Base-by-base conservation (phyloP, 2,329 filamentous ascomycete species). In the Penicillium sp. region DNA sequence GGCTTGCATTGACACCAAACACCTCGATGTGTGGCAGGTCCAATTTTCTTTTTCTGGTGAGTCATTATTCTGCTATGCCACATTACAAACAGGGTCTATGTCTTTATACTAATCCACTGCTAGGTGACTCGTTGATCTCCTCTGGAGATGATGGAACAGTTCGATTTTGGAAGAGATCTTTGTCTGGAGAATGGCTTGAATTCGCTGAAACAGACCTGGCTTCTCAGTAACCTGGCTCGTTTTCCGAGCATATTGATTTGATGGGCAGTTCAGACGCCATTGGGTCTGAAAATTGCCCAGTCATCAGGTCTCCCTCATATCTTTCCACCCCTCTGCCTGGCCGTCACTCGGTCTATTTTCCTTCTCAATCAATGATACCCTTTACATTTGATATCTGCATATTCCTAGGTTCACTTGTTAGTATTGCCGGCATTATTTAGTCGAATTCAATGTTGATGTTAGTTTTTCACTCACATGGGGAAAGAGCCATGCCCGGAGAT, bases 11-110 rank as follows among this genome's bases (percentile, higher is more conserved):
- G 72, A 76, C 46, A 76, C 71, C 58, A 72, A 70, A 44, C 74
- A 76, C 61, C 61, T 75, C n/a, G 74, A 76, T 60, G 73, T 76
- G 29, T 76, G 74, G 74, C 73, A 76, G 54, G 72, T 76, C 7
- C 70, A 75, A 39, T 76, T 76, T 51, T 76, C 74, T 3, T 73
- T 72, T 56, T 68, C 74, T 40, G 74, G 74, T 76, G 52, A 63
- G 68, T 62, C 19, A 19, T 13, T 42, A 9, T 32, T 45, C 9
- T 29, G 29, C 23, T 26, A 18, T 3, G 7, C 23, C 23, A 13
- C 3, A 23, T 23, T 23, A 23, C 5, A 23, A 23, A 23, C 5
- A 23, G 23, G 23, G 23, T 18, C 45, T 44, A 41, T 3, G 11
- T 14, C 7, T 18, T 44, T 54, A 47, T 53, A 35, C 58, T 32